Evolutionary conservation across 2,329 filamentous ascomycete genomes (phyloP).

Genomic region (Aquanectria penicillioides): DNA sequence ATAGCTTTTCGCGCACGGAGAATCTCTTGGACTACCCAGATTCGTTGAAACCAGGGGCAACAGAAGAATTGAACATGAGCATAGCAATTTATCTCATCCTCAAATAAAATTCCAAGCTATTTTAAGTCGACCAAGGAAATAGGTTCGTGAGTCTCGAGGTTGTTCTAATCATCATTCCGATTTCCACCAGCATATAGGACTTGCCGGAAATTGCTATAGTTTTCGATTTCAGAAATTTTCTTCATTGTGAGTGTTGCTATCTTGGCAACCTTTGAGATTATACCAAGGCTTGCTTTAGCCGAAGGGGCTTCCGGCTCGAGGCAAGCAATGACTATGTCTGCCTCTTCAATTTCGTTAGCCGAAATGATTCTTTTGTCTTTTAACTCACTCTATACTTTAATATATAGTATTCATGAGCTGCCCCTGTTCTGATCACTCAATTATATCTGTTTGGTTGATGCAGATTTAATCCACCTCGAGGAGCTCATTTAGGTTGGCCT

Average conservation of each 20-base stretch:
- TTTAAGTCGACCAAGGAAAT: conserved; percentile 18
- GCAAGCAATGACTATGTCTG: conserved; percentile 33
- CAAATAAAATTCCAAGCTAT: conserved; percentile 26
- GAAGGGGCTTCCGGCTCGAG: conserved; percentile 17
- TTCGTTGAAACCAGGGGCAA: conserved; percentile 31
- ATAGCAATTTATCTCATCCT: conserved; percentile 12
- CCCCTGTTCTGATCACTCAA: conserved; percentile 27
- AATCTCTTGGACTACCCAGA: conserved; percentile 38
- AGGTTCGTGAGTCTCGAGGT: conserved; percentile 21
- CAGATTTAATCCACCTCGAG: conserved; percentile 35
- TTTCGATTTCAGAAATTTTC: conserved; percentile 27
- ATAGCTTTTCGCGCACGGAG: conserved; percentile 32
- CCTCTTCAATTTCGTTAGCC: conserved; percentile 13
- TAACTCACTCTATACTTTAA: conserved; percentile 24
- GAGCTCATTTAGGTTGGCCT: conserved; percentile 17
- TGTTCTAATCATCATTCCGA: conserved; percentile 10
- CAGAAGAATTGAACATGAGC: conserved; percentile 29
- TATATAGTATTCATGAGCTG: conserved; percentile 32
- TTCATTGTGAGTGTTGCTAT: conserved; percentile 29
- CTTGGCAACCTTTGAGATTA: conserved; percentile 23
- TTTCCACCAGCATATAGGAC: too few species aligned
- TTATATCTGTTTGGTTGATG: conserved; percentile 26
- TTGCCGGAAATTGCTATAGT: too few species aligned
- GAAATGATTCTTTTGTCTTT: neutral
- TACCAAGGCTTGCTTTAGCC: conserved; percentile 2